Evolutionary conservation across 495 filamentous ascomycete species (phyloP), one percentile per base, ranked within the genome.

Genomic region (Usnea hakonensis): DNA sequence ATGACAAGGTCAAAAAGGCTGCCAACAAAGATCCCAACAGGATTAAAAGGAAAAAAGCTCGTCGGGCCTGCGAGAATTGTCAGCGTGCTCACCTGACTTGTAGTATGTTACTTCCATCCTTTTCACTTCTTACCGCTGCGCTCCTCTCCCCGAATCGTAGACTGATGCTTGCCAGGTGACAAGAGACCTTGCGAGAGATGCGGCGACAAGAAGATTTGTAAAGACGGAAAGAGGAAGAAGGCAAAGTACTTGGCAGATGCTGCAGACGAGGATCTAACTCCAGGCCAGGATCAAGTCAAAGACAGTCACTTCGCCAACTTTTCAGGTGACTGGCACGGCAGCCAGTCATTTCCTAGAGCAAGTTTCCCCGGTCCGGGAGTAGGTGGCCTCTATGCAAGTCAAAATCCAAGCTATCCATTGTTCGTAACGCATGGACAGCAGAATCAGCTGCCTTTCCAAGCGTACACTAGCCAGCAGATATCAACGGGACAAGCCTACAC

Each of bases 221-320:
- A 95, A 70, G 94, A 98, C 70, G 94, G 94, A 46, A 90, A 96
- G 43, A 88, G 94, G 63, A 97, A 98, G 75, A 98, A 97, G 79
- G 94, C 94, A 65, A 98, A 98, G 73, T 98, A 98, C 77, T 87
- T 98, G 54, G 92, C 96, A 74, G 94, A 97, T 78, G 91, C 93
- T 32, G 90, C 92, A 41, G 83, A 89, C 60, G 91, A 94, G 63
- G 83, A 83, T 59, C 73, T 88, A 67, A 81, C 86, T 76, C 83
- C 84, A 57, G 78, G 80, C 28, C 85, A 61, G 81, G 81, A 26
- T 75, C 82, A 33, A 72, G 74, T 73, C 74, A n/a, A 75, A 75
- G 65, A 64, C 55, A 58, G 23, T 44, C 57, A 62, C 30, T 53
- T 50, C 32, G 59, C 48, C 50, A 53, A 50, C 19, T 55, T 61